phyloP scores from a whole-genome alignment of 441 rosid species.

The Populus tomentosa region DNA sequence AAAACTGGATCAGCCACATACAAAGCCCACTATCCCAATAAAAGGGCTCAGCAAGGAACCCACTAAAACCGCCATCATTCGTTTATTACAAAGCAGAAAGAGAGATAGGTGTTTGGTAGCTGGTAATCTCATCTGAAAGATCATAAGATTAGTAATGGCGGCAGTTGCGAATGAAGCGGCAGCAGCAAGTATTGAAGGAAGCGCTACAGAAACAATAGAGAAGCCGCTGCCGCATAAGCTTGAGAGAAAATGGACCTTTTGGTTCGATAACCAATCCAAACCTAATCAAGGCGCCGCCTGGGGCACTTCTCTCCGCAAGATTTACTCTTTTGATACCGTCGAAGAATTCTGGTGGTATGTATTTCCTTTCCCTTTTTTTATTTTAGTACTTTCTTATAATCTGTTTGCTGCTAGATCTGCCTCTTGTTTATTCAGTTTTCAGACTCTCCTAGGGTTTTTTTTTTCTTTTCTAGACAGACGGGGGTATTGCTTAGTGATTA shows the following conservation, averaged over 20 bases:
- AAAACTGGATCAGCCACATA: too few relatives aligned
- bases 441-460: background rate
- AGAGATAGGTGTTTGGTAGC: too few relatives aligned
- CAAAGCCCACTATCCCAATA: too few relatives aligned
- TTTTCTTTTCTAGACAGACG: background rate
- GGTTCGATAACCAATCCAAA: conserved; percentile 83
- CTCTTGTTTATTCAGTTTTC: background rate
- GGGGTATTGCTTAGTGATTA: background rate
- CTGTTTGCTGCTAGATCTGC: background rate
- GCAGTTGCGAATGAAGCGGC: conserved; percentile 48
- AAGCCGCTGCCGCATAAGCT: conserved; percentile 51
- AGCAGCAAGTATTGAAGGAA: conserved; percentile 26
- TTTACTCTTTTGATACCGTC: conserved; percentile 79
- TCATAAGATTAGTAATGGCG: conserved; percentile 20
- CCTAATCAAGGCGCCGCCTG: conserved; percentile 77
- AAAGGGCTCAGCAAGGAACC: too few relatives aligned
- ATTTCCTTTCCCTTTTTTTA: background rate
- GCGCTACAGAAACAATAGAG: conserved; percentile 22
- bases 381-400: background rate
- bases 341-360: conserved; percentile 94
- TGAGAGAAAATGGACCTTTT: conserved; percentile 84
- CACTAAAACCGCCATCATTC: too few relatives aligned
- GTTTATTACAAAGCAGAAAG: too few relatives aligned
- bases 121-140: background rate
- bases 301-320: conserved; percentile 74